Evolutionary conservation across 306 rosid genomes (phyloP), one percentile per base, ranked within the genome.

Genomic region (Luffa acutangula): DNA sequence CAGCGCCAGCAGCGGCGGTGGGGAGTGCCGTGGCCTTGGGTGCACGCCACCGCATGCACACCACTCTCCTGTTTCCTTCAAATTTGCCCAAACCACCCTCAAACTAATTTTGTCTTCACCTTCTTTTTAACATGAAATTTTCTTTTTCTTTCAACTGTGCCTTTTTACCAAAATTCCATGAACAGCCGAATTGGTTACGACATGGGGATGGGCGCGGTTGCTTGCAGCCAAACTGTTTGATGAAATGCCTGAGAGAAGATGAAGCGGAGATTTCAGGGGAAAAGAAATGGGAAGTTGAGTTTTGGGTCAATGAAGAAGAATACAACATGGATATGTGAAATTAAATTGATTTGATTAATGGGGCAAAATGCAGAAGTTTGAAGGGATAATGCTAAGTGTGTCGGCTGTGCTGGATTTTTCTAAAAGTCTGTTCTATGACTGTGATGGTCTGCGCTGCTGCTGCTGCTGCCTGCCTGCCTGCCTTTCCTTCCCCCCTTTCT

Each of bases 71-170:
- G 78, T 52, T 74, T 52, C 63, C 33, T 53, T 17, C 15, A 51
- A 7, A 25, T 15, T 14, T 74, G 43, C 60, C 63, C 9, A 74
- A 74, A 52, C 78, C 13, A 51, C 7, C 33, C 31, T 18, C 14
- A 51, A 52, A 74, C 78, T 7, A 54, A 74, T 31, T 52, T 74
- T 74, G 78, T 74, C 78, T 74, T 74, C 62, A 49, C 39, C 62
- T 74, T 17, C 43, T 8, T 74, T 74, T 45, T 63, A 12, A 34
- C 31, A 25, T 3, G 3, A 10, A 58, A 0, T 20, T 34, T 10
- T 58, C 21, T 9, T 57, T 21, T 2, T 7, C 2, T 57, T 21
- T 20, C 12, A 8, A 57, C 33, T 3, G 21, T n/a, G 12, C 63
- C 9, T 54, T 62, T 31, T 21, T 33, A 33, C 42, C 69, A 62